Evolutionary conservation across 2,329 filamentous ascomycete species (phyloP).

Genomic region (Colletotrichum spaethianum): DNA sequence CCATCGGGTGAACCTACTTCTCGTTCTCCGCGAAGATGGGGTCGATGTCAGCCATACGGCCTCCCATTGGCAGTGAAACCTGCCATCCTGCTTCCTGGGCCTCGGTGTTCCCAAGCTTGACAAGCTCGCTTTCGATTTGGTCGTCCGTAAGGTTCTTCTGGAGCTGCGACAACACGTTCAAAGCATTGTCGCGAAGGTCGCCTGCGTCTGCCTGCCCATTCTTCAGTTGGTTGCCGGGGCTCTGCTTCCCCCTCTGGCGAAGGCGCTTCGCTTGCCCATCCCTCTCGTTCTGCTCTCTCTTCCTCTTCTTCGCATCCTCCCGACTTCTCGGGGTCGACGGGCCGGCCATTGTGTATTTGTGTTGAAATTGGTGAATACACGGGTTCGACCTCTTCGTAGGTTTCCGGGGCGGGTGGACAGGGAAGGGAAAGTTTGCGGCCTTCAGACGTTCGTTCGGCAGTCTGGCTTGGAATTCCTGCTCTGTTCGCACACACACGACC

Average conservation of each 20-base stretch:
- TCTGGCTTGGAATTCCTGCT: slow-evolving; percentile 36
- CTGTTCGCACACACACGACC: slow-evolving; percentile 28
- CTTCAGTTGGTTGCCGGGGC: slow-evolving; percentile 36
- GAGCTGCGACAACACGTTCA: slow-evolving; percentile 39
- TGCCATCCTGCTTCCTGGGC: slow-evolving; percentile 62
- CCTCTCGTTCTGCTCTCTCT: slow-evolving; percentile 60
- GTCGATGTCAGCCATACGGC: slow-evolving; percentile 75
- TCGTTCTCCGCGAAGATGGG: slow-evolving; percentile 74
- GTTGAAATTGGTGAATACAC: not conserved
- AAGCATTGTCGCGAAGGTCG: slow-evolving; percentile 40
- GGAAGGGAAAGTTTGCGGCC: slow-evolving; percentile 1
- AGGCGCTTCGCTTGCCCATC: slow-evolving; percentile 56
- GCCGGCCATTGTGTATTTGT: slow-evolving; percentile 51
- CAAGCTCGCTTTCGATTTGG: slow-evolving; percentile 33
- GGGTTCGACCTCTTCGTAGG: not conserved
- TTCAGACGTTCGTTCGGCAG: slow-evolving; percentile 24
- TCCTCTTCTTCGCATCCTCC: slow-evolving; percentile 62
- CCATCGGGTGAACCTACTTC: slow-evolving; percentile 60
- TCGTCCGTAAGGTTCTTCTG: slow-evolving; percentile 34
- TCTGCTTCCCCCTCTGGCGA: slow-evolving; percentile 49
- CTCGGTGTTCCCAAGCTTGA: slow-evolving; percentile 34
- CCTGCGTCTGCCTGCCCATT: slow-evolving; percentile 27
- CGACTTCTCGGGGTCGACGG: slow-evolving; percentile 50
- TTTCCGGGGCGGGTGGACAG: not conserved
- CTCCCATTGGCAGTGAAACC: slow-evolving; percentile 75